Conservation (phyloP, 441 rosid genomes). For the Populus hybrid region DNA sequence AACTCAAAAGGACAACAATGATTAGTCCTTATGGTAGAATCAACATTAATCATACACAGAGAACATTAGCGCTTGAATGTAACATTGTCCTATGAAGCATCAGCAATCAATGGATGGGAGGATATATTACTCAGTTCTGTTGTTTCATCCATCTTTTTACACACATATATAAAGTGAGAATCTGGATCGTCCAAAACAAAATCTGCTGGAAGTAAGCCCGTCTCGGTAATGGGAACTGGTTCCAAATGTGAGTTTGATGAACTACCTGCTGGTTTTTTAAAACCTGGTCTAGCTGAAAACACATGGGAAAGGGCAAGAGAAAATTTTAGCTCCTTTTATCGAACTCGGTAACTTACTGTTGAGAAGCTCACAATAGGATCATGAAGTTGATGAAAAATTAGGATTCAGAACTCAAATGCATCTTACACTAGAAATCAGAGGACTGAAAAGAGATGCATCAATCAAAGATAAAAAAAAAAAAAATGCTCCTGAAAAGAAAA, state of each 20-base stretch:
- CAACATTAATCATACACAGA: conserved; percentile 13
- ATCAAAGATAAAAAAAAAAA: not conserved
- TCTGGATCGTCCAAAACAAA: conserved; percentile 87
- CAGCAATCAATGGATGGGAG: conserved; percentile 34
- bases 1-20: conserved; percentile 8
- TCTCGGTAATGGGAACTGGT: conserved; percentile 60
- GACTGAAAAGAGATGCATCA: not conserved
- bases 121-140: conserved; percentile 28
- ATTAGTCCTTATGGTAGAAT: conserved; percentile 16
- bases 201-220: conserved; percentile 59
- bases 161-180: conserved; percentile 78
- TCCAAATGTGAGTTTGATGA: conserved; percentile 49
- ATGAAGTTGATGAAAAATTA: not conserved
- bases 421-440: not conserved
- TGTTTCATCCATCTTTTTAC: conserved; percentile 49
- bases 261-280: conserved; percentile 41
- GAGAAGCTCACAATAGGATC: not conserved
- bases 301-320: not conserved
- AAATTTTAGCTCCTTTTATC: not conserved
- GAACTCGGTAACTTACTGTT: not conserved
- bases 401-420: not conserved
- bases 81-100: conserved; percentile 28
- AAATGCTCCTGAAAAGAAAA: not conserved
- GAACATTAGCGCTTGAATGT: conserved; percentile 2
- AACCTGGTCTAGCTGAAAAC: conserved; percentile 81